Evolutionary conservation across 495 filamentous ascomycete species (phyloP), one percentile per base, ranked within the genome.

Genomic region (Opeltia flavorubescens): DNA sequence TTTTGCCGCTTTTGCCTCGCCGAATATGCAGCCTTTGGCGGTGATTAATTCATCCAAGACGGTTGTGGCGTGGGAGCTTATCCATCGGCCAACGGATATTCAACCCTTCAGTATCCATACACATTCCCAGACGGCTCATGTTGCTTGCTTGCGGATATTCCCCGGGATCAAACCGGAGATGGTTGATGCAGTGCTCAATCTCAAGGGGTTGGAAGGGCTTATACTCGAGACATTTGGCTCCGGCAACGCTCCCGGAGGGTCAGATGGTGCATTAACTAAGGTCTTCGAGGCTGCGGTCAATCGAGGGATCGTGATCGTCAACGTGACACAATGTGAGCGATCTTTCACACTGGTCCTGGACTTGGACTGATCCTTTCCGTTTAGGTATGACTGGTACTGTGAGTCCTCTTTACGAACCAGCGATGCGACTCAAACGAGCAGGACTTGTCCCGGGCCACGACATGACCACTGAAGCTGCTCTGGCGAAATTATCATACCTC

Each of bases 191-290:
- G 87, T 98, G 17, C 68, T 96, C 46, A 70, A 72, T 26, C 62
- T 91, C n/a, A 76, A 85, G 4, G 78, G 80, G 9, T 67, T 98
- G 9, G 76, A 81, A 43, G 91, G 91, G 0, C 64, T 98, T 34
- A 79, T 98, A 17, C 69, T 98, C 23, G 89, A 95, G 68, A 95
- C 91, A 0, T 98, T 95, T 62, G 91, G 91, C 26, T 84, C 89
- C 51, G 91, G 91, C 26, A 98, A 95, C 61, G 86, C 89, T 0
- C 91, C 91, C 1, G 80, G 78, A 27, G 86, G 86, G 5, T 77
- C 78, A 28, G 91, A 96, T 61, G 83, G 80, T 21, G 80, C 78
- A 39, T 68, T 98, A 60, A 93, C 84, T 36, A 80, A 79, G 29
- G 84, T 93, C 15, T 75, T 98, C 57, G 71, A 74, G 13, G 70